Base-by-base conservation (phyloP, 108 stramenopile species). In the Pseudonitzschia multiseries region DNA sequence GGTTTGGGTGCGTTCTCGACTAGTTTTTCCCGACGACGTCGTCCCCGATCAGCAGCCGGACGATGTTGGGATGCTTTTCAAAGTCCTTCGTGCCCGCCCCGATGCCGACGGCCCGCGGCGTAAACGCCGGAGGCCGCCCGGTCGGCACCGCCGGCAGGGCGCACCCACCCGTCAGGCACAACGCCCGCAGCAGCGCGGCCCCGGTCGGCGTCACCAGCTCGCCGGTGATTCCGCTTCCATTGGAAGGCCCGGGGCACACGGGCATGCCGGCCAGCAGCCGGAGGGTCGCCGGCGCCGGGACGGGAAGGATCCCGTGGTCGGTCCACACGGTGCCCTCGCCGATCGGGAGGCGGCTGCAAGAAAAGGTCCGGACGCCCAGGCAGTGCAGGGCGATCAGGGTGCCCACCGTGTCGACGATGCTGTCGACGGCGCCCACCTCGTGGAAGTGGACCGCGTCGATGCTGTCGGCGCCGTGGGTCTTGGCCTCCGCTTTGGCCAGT, bases 21-120 rank as follows among this genome's bases (percentile, higher is more conserved):
- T n/a, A 56, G 54, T 10, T 1, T 20, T 56, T 56, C 20, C 27
- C 31, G n/a, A 62, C 61, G 22, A 67, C 44, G 20, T 67, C 57
- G 61, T 93, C 86, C n/a, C 96, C 96, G 40, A 96, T 42, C 31
- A 96, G 65, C 28, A 95, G 70, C 53, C 97, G 79, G 61, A 97
- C n/a, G 43, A 97, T 79, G 77, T 97, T 97, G 36, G 97, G 90
- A 69, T 95, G 94, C 31, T 83, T 83, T 26, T 78, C 82, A 73
- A 97, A 97, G 64, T 97, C 91, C 68, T 97, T 97, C 14, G 81
- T 96, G 24, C 97, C 97, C 12, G 96, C 97, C 22, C 97, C 97
- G 57, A 95, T 65, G 31, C 97, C 97, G 56, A 94, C 70, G 2
- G 71, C 67, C 33, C 83, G 74, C 2, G 89, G 76, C 5, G 79